Conservation (phyloP, 2,329 filamentous ascomycete genomes). For the Lasiodiplodia hormozganensis region DNA sequence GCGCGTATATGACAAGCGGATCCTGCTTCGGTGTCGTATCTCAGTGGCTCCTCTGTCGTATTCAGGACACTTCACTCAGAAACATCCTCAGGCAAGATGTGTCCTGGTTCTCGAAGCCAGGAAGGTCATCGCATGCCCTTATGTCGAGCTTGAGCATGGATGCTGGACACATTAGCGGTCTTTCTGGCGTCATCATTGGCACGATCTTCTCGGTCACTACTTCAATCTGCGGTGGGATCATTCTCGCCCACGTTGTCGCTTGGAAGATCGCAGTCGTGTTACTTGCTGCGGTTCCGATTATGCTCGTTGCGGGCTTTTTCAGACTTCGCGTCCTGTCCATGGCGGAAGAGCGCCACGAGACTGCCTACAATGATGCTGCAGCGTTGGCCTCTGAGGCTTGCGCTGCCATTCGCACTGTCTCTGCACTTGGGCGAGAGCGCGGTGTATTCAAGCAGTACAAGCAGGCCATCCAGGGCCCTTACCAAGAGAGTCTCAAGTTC, state of each 20-base stretch:
- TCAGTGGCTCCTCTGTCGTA: conserved; percentile 52
- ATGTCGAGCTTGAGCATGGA: conserved; percentile 57
- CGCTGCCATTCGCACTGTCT: conserved; percentile 68
- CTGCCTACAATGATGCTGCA: conserved; percentile 69
- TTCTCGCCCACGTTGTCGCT: conserved; percentile 55
- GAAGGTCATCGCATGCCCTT: conserved; percentile 52
- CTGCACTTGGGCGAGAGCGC: conserved; percentile 51
- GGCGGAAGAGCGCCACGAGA: conserved; percentile 68
- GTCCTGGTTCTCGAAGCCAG: conserved; percentile 54
- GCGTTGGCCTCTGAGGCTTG: conserved; percentile 72
- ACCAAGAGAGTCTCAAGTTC: conserved; percentile 49
- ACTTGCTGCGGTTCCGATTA: conserved; percentile 56
- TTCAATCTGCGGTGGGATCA: conserved; percentile 56
- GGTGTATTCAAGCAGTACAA: conserved; percentile 48
- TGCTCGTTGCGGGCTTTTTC: conserved; percentile 55
- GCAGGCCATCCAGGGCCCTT: conserved; percentile 47
- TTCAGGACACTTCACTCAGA: conserved; percentile 55
- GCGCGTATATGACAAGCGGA: conserved; percentile 52
- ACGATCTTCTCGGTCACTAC: conserved; percentile 58
- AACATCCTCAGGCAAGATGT: conserved; percentile 64
- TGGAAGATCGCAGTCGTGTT: conserved; percentile 61
- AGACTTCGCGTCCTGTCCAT: conserved; percentile 58
- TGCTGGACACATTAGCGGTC: conserved; percentile 55
- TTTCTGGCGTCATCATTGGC: conserved; percentile 58
- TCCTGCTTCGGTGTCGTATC: conserved; percentile 58